Evolutionary conservation across 2,329 filamentous ascomycete genomes (phyloP).

Genomic region (Ceratocystis ficicola): DNA sequence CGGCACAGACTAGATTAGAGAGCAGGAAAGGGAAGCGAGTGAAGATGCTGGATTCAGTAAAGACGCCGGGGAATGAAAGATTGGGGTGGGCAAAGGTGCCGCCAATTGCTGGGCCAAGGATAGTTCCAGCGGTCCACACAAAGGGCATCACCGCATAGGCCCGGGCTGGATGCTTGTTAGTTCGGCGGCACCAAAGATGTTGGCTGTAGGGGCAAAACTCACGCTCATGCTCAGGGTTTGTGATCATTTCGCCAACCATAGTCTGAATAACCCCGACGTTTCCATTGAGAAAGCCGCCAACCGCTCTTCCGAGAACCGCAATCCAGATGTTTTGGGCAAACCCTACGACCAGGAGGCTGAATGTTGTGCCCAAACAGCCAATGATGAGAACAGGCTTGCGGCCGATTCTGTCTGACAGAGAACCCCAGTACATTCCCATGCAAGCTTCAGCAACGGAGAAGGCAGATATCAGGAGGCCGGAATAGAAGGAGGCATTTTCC

Average conservation of each 20-base stretch:
- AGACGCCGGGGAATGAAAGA: constrained; percentile 57
- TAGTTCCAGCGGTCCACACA: constrained; percentile 83
- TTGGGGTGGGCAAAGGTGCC: constrained; percentile 74
- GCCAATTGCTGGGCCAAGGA: constrained; percentile 77
- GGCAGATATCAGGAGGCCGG: constrained; percentile 75
- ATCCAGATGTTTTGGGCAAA: constrained; percentile 75
- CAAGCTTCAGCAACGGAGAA: constrained; percentile 71
- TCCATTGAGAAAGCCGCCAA: constrained; percentile 77
- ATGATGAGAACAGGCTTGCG: constrained; percentile 75
- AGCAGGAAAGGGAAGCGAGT: constrained; percentile 73
- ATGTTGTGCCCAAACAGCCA: constrained; percentile 69
- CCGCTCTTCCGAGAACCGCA: constrained; percentile 59
- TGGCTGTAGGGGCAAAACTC: constrained; percentile 31
- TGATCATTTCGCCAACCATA: constrained; percentile 84
- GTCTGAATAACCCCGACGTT: constrained; percentile 87
- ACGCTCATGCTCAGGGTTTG: constrained; percentile 76
- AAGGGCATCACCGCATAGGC: constrained; percentile 92
- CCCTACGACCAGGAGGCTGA: constrained; percentile 72
- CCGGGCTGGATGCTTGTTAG: constrained; percentile 43
- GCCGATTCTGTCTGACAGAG: constrained; percentile 67
- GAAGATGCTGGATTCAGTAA: constrained; percentile 59
- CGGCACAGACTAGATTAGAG: constrained; percentile 75
- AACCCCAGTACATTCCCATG: constrained; percentile 82
- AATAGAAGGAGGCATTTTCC: constrained; percentile 73
- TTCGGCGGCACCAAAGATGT: neutral